phyloP scores from a whole-genome alignment of 1,284 basidiomycete genomes.

The Cutaneotrichosporon dermatis region DNA sequence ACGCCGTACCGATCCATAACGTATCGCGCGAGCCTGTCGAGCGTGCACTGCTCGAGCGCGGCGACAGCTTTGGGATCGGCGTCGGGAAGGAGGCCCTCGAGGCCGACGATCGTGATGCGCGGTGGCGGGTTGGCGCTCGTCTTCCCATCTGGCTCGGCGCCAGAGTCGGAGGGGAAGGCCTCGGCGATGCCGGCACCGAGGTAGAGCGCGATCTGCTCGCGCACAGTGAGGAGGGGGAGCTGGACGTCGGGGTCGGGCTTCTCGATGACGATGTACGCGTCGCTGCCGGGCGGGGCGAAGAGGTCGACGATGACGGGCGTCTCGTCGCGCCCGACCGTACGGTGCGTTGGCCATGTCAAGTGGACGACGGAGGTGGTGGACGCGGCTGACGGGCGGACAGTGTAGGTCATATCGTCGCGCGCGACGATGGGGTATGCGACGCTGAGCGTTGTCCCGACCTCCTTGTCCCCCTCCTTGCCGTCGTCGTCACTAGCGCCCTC shows the following conservation, averaged over 20 bases:
- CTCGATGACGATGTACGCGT: background rate
- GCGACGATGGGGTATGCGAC: background rate
- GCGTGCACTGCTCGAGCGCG: background rate
- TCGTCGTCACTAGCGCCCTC: background rate
- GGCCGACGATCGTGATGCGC: background rate
- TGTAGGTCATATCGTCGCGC: background rate
- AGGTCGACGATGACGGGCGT: background rate
- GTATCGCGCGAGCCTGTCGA: too few relatives aligned
- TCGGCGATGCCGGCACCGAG: background rate
- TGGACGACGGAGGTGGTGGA: background rate
- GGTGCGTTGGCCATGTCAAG: background rate
- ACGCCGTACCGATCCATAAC: too few relatives aligned
- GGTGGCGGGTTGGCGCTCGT: background rate
- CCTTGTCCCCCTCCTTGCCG: background rate
- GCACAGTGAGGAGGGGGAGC: background rate
- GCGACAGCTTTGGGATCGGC: background rate
- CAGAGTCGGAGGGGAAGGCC: too few relatives aligned
- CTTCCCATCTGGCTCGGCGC: too few relatives aligned
- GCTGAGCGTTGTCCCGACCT: background rate
- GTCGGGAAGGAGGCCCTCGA: background rate
- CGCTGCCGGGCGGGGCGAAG: background rate
- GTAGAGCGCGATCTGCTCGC: background rate
- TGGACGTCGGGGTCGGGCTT: background rate
- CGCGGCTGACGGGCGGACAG: background rate
- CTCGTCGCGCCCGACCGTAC: background rate